Evolutionary conservation across 1,284 basidiomycete genomes (phyloP), one percentile per base, ranked within the genome.

Genomic region (Singerocomus inundabilis): DNA sequence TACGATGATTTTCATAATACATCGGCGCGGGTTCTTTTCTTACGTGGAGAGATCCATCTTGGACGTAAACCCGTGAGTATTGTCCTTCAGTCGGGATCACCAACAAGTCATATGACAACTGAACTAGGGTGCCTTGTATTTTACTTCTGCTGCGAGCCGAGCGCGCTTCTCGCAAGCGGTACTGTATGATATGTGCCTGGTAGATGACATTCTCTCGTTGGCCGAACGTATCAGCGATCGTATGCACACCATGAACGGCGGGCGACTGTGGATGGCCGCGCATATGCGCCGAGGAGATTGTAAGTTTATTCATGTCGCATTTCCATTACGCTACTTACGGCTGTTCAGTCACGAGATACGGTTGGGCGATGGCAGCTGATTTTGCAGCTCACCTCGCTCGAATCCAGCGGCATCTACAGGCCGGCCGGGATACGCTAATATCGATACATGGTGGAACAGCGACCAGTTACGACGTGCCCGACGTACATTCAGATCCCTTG

Each of bases 251-350:
- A 32, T 58, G 29, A 68, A 61, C 11, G 61, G 46, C 0, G 75
- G 75, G 4, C 61, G 75, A 15, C 61, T 70, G 39, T 77, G 77
- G 77, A 67, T 75, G 62, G 70, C 70, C 29, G 73, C 71, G 3
- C 77, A 77, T 32, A 76, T 79, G 74, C 69, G 75, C 25, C 63
- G 75, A 31, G 76, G 77, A 2, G 77, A 76, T 45, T 77, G 69
- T 72, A 50, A 60, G 71, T 16, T 15, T 13, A n/a, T 36, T 21
- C 6, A 2, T 28, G 21, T 36, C 4, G 2, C 0, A 35, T 15
- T 28, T 8, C 5, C 28, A 15, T 25, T 9, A 26, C 28, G 8
- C 7, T 34, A 25, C 34, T 65, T 18, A 54, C 10, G 12, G 16
- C 13, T 11, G 2, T 51, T 16, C 28, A 69, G 67, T 70, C 41